These are phyloP conservation scores for Tribonema minus DNA, from an alignment of 108 stramenopile species.

Conservation along the genomic window DNA sequence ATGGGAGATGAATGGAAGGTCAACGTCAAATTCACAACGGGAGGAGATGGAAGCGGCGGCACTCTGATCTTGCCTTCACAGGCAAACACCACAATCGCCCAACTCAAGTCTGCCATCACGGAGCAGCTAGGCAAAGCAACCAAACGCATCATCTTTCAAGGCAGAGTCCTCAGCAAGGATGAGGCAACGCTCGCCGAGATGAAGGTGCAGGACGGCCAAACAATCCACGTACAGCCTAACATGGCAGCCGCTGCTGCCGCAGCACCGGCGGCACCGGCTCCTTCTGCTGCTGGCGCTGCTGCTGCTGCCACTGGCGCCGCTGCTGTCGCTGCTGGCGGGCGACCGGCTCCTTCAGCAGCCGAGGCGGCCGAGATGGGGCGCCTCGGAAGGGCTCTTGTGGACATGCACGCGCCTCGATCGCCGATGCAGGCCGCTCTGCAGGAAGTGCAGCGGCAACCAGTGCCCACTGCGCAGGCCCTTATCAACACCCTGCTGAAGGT, in stretches of 20 bases:
- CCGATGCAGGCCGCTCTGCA: background rate
- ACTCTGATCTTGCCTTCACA: background rate
- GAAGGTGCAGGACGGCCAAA: constrained; percentile 21
- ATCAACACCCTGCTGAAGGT: background rate
- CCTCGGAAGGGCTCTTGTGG: too few relatives aligned
- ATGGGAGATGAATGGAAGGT: background rate
- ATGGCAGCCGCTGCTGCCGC: constrained; percentile 2
- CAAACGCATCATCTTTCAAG: constrained; percentile 31
- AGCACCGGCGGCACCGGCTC: background rate
- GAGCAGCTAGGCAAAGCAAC: constrained; percentile 8
- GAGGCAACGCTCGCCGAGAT: constrained; percentile 18
- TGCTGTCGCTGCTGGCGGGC: background rate
- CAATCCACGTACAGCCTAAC: constrained; percentile 11
- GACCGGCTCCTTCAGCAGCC: background rate
- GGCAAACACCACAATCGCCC: background rate
- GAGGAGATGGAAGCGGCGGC: background rate
- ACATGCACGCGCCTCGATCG: too few relatives aligned
- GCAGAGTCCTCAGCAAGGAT: constrained; percentile 38
- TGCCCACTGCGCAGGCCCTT: background rate
- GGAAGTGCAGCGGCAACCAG: background rate
- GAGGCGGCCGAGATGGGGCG: too few relatives aligned
- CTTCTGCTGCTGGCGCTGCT: background rate
- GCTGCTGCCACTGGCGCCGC: background rate
- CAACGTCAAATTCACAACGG: background rate
- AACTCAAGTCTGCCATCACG: background rate